Conservation (phyloP, 2,329 filamentous ascomycete genomes). For the Thyridium curvatum region DNA sequence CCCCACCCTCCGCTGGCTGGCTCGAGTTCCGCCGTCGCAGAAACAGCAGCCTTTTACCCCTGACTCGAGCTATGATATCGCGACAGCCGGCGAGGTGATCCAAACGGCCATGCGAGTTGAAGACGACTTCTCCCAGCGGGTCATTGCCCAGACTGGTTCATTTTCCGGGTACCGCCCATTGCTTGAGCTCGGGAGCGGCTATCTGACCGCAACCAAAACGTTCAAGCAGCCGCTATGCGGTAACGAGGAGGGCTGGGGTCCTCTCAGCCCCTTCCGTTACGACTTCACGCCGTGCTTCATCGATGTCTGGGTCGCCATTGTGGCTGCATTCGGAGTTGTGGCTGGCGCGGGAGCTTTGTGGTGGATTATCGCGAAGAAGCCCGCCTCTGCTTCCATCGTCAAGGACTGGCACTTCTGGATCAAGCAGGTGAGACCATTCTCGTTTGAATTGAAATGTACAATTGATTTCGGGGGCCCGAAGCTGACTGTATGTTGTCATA, state of each 20-base stretch:
- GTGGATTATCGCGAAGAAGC: constrained; percentile 68
- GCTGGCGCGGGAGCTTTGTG: constrained; percentile 72
- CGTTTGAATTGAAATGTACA: not conserved
- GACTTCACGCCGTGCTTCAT: constrained; percentile 98
- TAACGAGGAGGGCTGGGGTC: constrained; percentile 92
- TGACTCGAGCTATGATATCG: constrained; percentile 11
- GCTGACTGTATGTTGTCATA: constrained; percentile 13
- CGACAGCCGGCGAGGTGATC: constrained; percentile 5
- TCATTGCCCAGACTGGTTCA: constrained; percentile 50
- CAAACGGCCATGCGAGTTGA: constrained; percentile 28
- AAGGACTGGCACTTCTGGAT: constrained; percentile 92
- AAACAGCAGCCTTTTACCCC: no score
- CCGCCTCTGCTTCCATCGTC: constrained; percentile 51
- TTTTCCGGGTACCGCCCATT: constrained; percentile 51
- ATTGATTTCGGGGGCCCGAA: constrained; percentile 9
- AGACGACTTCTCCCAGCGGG: constrained; percentile 33
- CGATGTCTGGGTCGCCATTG: constrained; percentile 77
- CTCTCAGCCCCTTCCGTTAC: constrained; percentile 77
- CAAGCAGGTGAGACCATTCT: constrained; percentile 65
- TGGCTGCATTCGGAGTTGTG: constrained; percentile 74
- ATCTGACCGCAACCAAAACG: constrained; percentile 46
- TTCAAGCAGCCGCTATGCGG: constrained; percentile 72
- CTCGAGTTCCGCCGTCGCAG: not conserved
- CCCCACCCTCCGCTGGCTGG: no score
- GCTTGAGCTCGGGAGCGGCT: constrained; percentile 47